These are phyloP conservation scores for Melaleuca quinquenervia DNA, from an alignment of 345 rosid species.

Conservation along the genomic window DNA sequence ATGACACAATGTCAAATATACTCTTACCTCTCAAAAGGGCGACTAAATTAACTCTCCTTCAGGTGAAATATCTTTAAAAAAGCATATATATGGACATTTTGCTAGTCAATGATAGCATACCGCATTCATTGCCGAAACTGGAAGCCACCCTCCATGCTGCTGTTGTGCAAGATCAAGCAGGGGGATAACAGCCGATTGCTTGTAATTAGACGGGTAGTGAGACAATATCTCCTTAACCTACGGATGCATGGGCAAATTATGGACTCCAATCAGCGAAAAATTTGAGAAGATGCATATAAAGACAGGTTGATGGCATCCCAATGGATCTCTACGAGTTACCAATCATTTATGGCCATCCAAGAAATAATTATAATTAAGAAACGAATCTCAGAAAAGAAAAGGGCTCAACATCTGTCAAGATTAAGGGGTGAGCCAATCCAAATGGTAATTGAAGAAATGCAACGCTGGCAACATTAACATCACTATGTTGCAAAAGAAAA, in stretches of 20 bases:
- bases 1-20: background rate
- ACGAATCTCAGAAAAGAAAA: background rate
- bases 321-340: background rate
- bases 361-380: background rate
- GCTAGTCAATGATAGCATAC: slow-evolving; percentile 19
- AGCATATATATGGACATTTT: background rate
- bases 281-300: background rate
- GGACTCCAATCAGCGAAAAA: background rate
- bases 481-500: background rate
- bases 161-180: slow-evolving; percentile 98
- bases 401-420: background rate
- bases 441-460: background rate
- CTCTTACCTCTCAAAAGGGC: background rate
- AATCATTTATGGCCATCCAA: background rate
- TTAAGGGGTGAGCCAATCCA: background rate
- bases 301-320: background rate
- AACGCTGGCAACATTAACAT: background rate
- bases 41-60: background rate
- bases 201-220: slow-evolving; percentile 94
- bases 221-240: slow-evolving; percentile 91
- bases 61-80: background rate
- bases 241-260: background rate
- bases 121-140: slow-evolving; percentile 98
- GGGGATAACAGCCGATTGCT: slow-evolving; percentile 97
- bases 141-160: slow-evolving; percentile 99